Evolutionary conservation across 2,329 filamentous ascomycete species (phyloP), one percentile per base, ranked within the genome.

Genomic region (Coniochaeta pulveracea): DNA sequence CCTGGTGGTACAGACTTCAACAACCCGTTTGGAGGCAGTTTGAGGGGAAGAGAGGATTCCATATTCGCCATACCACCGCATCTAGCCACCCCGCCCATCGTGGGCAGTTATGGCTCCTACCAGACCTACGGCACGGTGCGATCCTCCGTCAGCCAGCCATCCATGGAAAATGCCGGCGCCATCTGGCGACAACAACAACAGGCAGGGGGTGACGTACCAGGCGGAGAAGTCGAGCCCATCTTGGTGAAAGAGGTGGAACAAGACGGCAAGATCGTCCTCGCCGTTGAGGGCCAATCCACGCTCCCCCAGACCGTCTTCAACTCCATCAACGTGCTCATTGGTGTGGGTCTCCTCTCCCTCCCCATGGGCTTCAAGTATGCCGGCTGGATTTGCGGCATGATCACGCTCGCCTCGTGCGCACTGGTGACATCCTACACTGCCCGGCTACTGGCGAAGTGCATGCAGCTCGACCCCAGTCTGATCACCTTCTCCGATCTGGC

Each of bases 261-360:
- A 46, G 85, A 91, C 43, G 85, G 91, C 26, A 85, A 80, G 49
- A 72, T 89, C 30, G 75, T 94, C 36, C 72, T 89, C 45, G 72
- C 89, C 3, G 78, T 94, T 3, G 81, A 93, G 40, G 89, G 89
- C 24, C 86, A 93, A 60, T 93, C 85, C n/a, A 98, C 89, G 1
- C 66, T 96, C 11, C 86, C 86, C 1, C 89, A 96, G 60, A 96
- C 89, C 6, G 72, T 95, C 40, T 93, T 96, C 66, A 98, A 98
- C 58, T 93, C 85, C 3, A 89, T 89, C 52, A 94, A 94, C 42
- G 85, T 93, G 33, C 63, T 95, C 38, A 89, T 95, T 40, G 88
- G 88, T 11, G 80, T 98, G 19, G 89, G 89, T 1, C 62, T 98
- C 19, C 67, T 98, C 33, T 93, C 85, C 55, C 63, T 98, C 34